A percentile compares a stretch with the other conserved stretches of the same genome.
These are phyloP conservation scores for Rhizopus sp. DNA, from an alignment of 371 early-diverging fungal genomes.

Conservation along the genomic window DNA sequence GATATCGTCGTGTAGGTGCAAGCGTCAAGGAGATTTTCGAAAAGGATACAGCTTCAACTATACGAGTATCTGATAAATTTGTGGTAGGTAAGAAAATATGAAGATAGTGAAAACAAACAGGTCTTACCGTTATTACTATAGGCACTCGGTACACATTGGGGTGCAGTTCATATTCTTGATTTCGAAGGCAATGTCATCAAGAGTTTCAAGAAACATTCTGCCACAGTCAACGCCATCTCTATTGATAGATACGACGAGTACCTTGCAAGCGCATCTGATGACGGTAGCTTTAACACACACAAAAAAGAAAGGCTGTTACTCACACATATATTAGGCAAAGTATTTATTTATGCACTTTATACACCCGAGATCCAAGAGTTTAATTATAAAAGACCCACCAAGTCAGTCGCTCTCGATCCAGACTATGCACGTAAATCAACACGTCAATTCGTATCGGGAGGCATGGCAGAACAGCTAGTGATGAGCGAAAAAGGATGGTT, in stretches of 20 bases:
- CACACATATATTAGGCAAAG: constrained; percentile 56
- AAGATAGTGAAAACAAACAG: constrained; percentile 4
- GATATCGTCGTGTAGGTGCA: constrained; percentile 83
- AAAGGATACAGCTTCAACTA: constrained; percentile 82
- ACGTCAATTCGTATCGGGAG: constrained; percentile 87
- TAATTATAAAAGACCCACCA: constrained; percentile 86
- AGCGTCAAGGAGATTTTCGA: constrained; percentile 76
- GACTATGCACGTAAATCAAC: constrained; percentile 72
- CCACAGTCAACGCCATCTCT: constrained; percentile 84
- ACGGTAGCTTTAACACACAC: constrained; percentile 61
- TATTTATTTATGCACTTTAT: constrained; percentile 76
- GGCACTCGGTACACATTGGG: constrained; percentile 96
- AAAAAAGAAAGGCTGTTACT: neutral
- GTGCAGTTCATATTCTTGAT: constrained; percentile 88
- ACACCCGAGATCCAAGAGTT: constrained; percentile 58
- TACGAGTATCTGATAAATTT: constrained; percentile 81
- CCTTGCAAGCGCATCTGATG: constrained; percentile 90
- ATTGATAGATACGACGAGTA: constrained; percentile 87
- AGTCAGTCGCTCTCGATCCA: constrained; percentile 89
- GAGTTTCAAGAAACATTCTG: constrained; percentile 72
- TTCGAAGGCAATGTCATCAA: constrained; percentile 89
- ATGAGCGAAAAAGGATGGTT: constrained; percentile 76
- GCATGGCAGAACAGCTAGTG: constrained; percentile 84
- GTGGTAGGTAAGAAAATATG: constrained; percentile 54
- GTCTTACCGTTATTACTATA: constrained; percentile 23